Evolutionary conservation across 2,329 filamentous ascomycete species (phyloP).

Genomic region (Colletotrichum navitas): DNA sequence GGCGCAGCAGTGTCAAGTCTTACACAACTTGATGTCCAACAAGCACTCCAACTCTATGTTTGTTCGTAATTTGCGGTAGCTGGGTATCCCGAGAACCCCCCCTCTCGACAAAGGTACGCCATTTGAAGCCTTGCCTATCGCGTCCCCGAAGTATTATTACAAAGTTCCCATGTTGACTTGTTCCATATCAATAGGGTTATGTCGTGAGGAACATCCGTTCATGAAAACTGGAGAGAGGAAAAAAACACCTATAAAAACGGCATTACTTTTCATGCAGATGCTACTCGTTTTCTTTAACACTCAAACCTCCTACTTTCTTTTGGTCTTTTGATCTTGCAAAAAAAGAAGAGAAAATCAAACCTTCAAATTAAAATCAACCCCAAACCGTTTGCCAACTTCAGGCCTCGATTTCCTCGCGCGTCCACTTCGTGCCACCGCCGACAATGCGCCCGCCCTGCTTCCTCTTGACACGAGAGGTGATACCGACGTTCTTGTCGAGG

Average conservation of each 20-base stretch:
- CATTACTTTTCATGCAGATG: constrained; percentile 7
- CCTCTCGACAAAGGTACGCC: not conserved
- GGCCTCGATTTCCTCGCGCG: constrained; percentile 76
- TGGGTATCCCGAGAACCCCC: not conserved
- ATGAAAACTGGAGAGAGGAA: not conserved
- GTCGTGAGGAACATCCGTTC: constrained; percentile 9
- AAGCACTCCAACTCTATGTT: not conserved
- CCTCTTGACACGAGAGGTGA: constrained; percentile 94
- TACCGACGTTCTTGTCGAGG: constrained; percentile 86
- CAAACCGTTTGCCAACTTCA: constrained; percentile 49
- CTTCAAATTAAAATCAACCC: not conserved
- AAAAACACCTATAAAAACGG: not conserved
- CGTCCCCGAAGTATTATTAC: constrained; percentile 3
- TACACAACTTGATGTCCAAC: not conserved
- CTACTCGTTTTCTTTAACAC: not conserved
- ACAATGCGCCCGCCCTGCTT: constrained; percentile 78
- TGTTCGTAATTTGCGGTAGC: not conserved
- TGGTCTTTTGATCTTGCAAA: not conserved
- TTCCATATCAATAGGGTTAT: constrained; percentile 13
- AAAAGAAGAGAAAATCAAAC: not conserved
- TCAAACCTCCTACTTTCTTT: not conserved
- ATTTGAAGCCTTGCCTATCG: not conserved
- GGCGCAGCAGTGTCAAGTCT: not conserved
- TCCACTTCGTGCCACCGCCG: constrained; percentile 68
- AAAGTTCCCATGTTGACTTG: not conserved